A percentile compares a stretch with the other conserved stretches of the same genome.
phyloP scores from a whole-genome alignment of 179 eudicot species.

The Silene vulgaris region DNA sequence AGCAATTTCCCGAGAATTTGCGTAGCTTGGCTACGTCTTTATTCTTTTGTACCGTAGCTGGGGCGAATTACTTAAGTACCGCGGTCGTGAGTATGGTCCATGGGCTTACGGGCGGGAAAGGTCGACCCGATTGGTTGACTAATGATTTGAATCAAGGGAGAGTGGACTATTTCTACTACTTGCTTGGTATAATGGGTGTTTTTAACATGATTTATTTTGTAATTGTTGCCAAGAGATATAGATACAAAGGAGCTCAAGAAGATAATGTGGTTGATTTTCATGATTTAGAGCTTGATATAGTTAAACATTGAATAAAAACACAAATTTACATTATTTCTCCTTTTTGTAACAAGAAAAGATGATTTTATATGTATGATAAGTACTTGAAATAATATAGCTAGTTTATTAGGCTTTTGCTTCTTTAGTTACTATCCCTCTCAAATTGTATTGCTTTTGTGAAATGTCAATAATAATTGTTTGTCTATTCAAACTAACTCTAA shows the following conservation, averaged over 20 bases:
- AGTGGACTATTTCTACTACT: conserved; percentile 50
- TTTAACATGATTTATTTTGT: conserved; percentile 45
- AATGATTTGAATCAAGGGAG: conserved; percentile 47
- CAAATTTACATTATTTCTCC: not conserved
- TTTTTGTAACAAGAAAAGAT: not conserved
- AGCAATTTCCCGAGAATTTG: conserved; percentile 61
- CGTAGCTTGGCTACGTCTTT: conserved; percentile 51
- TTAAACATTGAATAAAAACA: conserved; percentile 13
- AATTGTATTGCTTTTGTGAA: not conserved
- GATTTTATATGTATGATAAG: not conserved
- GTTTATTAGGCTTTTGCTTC: not conserved
- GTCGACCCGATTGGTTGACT: conserved; percentile 49
- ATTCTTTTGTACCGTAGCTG: conserved; percentile 38
- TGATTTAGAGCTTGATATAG: conserved; percentile 35
- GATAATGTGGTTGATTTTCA: conserved; percentile 7
- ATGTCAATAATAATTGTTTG: not conserved
- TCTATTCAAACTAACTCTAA: too few relatives aligned
- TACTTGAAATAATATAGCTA: not conserved
- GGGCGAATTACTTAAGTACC: conserved; percentile 43
- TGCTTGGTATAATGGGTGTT: conserved; percentile 45
- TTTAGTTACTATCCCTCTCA: not conserved
- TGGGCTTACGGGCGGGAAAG: conserved; percentile 33
- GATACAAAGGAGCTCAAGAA: conserved; percentile 33
- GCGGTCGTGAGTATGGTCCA: conserved; percentile 41
- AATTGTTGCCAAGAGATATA: conserved; percentile 37